These are phyloP conservation scores for Teratosphaeria destructans DNA, from an alignment of 2,329 filamentous ascomycete species.

Conservation along the genomic window DNA sequence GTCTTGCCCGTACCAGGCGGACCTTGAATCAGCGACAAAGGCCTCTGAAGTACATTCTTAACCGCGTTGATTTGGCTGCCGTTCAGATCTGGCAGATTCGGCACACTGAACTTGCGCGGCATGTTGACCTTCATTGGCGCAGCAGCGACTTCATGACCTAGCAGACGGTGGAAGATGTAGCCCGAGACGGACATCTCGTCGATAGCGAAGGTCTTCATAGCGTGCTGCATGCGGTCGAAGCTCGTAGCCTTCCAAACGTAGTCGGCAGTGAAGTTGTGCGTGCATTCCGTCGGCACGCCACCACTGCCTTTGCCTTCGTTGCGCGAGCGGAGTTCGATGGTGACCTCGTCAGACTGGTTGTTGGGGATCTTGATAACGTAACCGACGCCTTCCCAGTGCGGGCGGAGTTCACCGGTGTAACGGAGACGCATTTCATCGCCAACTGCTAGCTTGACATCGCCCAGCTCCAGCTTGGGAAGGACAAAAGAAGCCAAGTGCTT, in stretches of 20 bases:
- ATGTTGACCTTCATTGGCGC: conserved; percentile 92
- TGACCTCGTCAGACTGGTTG: conserved; percentile 96
- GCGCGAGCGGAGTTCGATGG: conserved; percentile 84
- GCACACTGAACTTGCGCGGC: conserved; percentile 94
- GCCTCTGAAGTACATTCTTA: conserved; percentile 86
- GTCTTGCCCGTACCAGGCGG: conserved; percentile 97
- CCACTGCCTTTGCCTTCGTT: conserved; percentile 41
- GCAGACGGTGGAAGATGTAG: conserved; percentile 94
- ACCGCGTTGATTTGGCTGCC: conserved; percentile 93
- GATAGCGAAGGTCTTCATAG: conserved; percentile 97
- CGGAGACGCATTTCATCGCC: conserved; percentile 97
- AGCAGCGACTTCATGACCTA: conserved; percentile 88
- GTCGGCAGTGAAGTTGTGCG: conserved; percentile 94
- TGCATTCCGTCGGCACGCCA: conserved; percentile 87
- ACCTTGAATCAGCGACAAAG: conserved; percentile 89
- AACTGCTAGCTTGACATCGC: conserved; percentile 94
- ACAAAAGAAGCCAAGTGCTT: conserved; percentile 95
- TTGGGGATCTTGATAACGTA: conserved; percentile 99
- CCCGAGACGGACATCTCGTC: conserved; percentile 98
- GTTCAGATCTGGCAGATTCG: conserved; percentile 88
- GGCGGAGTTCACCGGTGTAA: conserved; percentile 86
- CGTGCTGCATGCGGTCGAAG: conserved; percentile 97
- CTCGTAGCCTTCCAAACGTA: conserved; percentile 99
- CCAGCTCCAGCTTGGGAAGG: conserved; percentile 90
- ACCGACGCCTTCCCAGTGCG: conserved; percentile 92